A percentile compares a stretch with the other conserved stretches of the same genome.
phyloP scores from a whole-genome alignment of 768 basidiomycete species.

The Mycena sanguinolenta region DNA sequence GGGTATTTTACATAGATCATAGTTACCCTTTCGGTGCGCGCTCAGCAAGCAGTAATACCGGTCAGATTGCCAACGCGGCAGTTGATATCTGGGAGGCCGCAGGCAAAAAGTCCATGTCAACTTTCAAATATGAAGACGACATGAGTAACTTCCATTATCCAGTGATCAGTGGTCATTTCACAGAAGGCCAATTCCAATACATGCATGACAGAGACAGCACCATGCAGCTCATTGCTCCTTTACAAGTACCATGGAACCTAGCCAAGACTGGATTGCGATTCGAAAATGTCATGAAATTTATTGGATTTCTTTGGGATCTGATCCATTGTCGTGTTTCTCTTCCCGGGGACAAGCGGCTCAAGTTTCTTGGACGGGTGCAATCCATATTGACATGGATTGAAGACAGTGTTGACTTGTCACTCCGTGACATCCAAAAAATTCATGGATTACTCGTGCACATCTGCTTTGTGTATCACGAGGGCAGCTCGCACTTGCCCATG shows the following conservation, averaged over 20 bases:
- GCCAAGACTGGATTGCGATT: conserved; percentile 40
- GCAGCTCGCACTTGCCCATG: conserved; percentile 18
- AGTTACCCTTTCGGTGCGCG: conserved; percentile 37
- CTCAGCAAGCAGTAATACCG: conserved; percentile 40
- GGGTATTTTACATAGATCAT: conserved; percentile 40
- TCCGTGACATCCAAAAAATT: conserved; percentile 20
- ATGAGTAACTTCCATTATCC: conserved; percentile 16
- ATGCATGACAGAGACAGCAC: conserved; percentile 26
- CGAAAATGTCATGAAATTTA: conserved; percentile 33
- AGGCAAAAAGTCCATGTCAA: neutral
- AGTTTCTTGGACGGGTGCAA: conserved; percentile 36
- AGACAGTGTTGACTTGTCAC: neutral
- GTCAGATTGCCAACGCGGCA: conserved; percentile 34
- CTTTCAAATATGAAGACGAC: conserved; percentile 40
- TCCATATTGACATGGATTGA: neutral
- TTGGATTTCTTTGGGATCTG: conserved; percentile 50
- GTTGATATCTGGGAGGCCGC: conserved; percentile 32
- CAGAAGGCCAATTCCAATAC: conserved; percentile 11
- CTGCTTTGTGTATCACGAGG: conserved; percentile 10
- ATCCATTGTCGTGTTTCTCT: conserved; percentile 39
- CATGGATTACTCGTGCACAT: conserved; percentile 26
- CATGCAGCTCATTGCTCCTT: conserved; percentile 26
- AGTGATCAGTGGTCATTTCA: neutral
- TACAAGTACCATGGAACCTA: conserved; percentile 45
- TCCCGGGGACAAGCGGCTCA: conserved; percentile 41